Evolutionary conservation across 805 yeast species (phyloP).

Genomic region (Candida xyloterini): DNA sequence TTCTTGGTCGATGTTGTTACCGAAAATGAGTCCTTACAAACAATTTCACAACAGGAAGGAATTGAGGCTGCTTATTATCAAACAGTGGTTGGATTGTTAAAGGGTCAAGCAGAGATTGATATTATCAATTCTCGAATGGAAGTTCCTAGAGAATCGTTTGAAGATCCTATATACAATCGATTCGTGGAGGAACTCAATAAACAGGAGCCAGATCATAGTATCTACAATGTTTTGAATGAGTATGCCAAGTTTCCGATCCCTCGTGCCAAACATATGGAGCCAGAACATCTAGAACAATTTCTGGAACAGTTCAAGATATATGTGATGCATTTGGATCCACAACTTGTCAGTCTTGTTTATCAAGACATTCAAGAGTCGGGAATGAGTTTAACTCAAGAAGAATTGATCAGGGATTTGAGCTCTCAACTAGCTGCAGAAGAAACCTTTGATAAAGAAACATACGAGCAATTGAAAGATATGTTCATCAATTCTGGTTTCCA

Average conservation of each 20-base stretch:
- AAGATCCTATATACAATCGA: constrained; percentile 11
- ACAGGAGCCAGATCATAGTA: constrained; percentile 4
- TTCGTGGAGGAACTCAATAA: constrained; percentile 11
- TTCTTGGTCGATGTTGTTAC: constrained; percentile 15
- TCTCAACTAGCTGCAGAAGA: constrained; percentile 8
- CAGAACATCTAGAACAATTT: constrained; percentile 22
- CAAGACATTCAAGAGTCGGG: constrained; percentile 20
- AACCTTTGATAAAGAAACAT: constrained; percentile 12
- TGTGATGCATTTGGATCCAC: constrained; percentile 11
- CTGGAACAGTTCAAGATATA: constrained; percentile 14
- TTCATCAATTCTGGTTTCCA: constrained; percentile 14
- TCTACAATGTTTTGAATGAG: constrained; percentile 8
- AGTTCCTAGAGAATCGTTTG: constrained; percentile 9
- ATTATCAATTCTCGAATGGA: constrained; percentile 13
- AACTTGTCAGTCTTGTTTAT: constrained; percentile 14
- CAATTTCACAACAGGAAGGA: constrained; percentile 14
- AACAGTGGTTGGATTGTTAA: constrained; percentile 16
- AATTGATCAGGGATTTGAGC: constrained; percentile 17
- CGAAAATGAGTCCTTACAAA: constrained; percentile 15
- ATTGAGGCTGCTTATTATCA: constrained; percentile 20
- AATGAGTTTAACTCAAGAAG: constrained; percentile 21
- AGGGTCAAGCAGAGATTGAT: constrained; percentile 15
- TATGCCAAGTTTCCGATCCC: constrained; percentile 23
- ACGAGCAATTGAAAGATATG: constrained; percentile 10
- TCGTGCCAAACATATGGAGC: constrained; percentile 16